Conservation (phyloP, 1,139 yeast species). For the Magnusiomyces paraingens region DNA sequence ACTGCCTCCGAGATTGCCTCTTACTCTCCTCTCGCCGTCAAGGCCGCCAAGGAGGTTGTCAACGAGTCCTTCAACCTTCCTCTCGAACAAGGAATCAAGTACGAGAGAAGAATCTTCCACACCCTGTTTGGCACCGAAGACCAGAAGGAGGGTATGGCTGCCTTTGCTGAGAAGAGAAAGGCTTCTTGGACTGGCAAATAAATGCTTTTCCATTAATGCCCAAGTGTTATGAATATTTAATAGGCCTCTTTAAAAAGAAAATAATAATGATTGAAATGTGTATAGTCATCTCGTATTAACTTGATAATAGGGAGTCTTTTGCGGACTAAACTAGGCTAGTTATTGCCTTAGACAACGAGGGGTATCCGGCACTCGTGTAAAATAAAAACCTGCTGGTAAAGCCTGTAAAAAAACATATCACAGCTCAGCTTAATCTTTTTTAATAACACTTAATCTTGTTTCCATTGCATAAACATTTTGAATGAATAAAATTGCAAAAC, state of each 20-base stretch:
- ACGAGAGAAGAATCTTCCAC: slow-evolving; percentile 42
- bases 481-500: too few relatives aligned
- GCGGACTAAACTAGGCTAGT: too few relatives aligned
- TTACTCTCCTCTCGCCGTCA: slow-evolving; percentile 40
- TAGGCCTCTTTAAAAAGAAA: not conserved
- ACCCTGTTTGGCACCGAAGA: slow-evolving; percentile 41
- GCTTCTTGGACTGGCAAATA: slow-evolving; percentile 36
- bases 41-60: slow-evolving; percentile 44
- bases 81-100: slow-evolving; percentile 38
- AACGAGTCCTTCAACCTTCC: slow-evolving; percentile 37
- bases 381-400: too few relatives aligned
- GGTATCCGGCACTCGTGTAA: too few relatives aligned
- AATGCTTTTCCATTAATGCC: not conserved
- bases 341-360: too few relatives aligned
- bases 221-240: not conserved
- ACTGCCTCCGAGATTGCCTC: slow-evolving; percentile 40
- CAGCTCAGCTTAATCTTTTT: too few relatives aligned
- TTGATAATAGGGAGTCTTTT: too few relatives aligned
- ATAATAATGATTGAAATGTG: not conserved
- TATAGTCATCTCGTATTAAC: too few relatives aligned
- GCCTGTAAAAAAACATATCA: too few relatives aligned
- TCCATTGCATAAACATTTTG: too few relatives aligned
- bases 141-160: slow-evolving; percentile 47
- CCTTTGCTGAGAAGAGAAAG: slow-evolving; percentile 43
- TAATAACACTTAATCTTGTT: too few relatives aligned